Evolutionary conservation across 352 stramenopile species (phyloP), one percentile per base, ranked within the genome.

Genomic region (Pythium coloratum): DNA sequence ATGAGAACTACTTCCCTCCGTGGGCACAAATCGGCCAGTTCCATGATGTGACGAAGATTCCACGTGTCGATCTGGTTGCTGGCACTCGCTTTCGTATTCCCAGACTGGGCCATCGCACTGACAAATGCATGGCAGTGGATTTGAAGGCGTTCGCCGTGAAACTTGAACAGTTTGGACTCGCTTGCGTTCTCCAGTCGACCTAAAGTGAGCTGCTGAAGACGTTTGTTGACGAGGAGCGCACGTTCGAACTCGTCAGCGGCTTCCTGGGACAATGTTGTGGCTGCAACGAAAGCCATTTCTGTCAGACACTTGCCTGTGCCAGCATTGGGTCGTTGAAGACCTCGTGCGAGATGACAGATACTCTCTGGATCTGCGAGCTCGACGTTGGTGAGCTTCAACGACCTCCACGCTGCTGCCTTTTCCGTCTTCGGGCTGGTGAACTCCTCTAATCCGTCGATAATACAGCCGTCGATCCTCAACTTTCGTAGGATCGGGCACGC

Each of bases 41-140:
- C 46, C 46, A 53, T 53, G 46, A 53, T 53, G 46, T 53, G 46
- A n/a, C 46, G 46, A 12, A 53, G 46, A 53, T 53, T 53, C 46
- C 46, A 53, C 7, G 46, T 53, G 14, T 53, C 46, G 6, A 53
- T 53, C 6, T 14, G n/a, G n/a, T n/a, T 13, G 18, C 46, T 30
- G 6, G 20, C 46, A 53, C 7, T 53, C 7, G 42, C 8, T 44
- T 44, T 44, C 36, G 10, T 3, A 16, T 16, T 16, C 4, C 3
- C 36, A 44, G 3, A 12, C 16, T 7, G 36, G 3, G 36, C 16
- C 36, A 44, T 7, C 6, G 16, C n/a, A n/a, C 46, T 53, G n/a
- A 53, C n/a, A 8, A 53, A 24, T 3, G 46, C 46, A n/a, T 53
- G n/a, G 46, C 46, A 30, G 18, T 53, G 18, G 46, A 30, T 0